Evolutionary conservation across 495 filamentous ascomycete genomes (phyloP).

Genomic region (Penicillium waksmanii): DNA sequence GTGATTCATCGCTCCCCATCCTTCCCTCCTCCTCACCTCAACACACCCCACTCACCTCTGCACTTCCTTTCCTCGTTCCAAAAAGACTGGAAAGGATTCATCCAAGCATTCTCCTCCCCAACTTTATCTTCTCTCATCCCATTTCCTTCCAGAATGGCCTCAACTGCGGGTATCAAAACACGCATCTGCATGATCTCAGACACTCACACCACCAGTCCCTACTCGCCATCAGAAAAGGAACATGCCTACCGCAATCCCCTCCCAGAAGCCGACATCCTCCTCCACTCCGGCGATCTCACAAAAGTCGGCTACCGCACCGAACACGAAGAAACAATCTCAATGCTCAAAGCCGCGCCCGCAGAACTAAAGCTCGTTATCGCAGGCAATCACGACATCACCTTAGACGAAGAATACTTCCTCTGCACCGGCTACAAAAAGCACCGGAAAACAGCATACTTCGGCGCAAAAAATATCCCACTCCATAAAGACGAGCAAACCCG

Average conservation of each 20-base stretch:
- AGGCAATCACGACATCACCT: slow-evolving; percentile 78
- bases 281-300: slow-evolving; percentile 79
- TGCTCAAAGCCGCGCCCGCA: slow-evolving; percentile 60
- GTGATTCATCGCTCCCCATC: too few species aligned
- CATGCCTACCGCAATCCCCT: slow-evolving; percentile 50
- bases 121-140: background rate
- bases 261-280: slow-evolving; percentile 62
- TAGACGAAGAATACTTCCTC: slow-evolving; percentile 61
- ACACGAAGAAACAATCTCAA: slow-evolving; percentile 53
- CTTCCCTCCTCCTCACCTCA: too few species aligned
- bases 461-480: slow-evolving; percentile 12
- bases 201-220: slow-evolving; percentile 55
- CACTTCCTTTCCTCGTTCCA: too few species aligned
- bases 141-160: slow-evolving; percentile 17
- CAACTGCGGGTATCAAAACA: slow-evolving; percentile 38
- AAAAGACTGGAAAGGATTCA: too few species aligned
- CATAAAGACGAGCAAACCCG: slow-evolving; percentile 17
- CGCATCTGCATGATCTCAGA: slow-evolving; percentile 66
- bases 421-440: slow-evolving; percentile 37
- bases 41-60: too few species aligned
- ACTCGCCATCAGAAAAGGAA: slow-evolving; percentile 25
- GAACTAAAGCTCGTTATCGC: slow-evolving; percentile 79
- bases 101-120: background rate
- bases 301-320: slow-evolving; percentile 59
- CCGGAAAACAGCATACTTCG: slow-evolving; percentile 27